Base-by-base conservation (phyloP, 2,329 filamentous ascomycete species). In the Penicillium hesseltinei region DNA sequence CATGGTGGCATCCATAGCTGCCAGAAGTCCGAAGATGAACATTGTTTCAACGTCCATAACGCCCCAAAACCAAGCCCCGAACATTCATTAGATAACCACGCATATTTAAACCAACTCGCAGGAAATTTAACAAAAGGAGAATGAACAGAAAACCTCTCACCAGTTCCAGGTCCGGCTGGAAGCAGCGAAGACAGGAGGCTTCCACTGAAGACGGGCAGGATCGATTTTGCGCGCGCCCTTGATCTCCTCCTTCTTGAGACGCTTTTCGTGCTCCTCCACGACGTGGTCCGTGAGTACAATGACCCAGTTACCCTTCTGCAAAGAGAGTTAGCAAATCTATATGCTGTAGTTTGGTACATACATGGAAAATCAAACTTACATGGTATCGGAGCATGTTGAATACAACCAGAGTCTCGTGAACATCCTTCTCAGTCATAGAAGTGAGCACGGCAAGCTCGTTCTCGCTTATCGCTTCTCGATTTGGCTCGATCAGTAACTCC, bases 391-490 rank as follows among this genome's bases (percentile, higher is more conserved):
- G 85, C 90, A 99, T 96, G 72, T 93, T 94, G 59, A 97, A 80
- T 56, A 92, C 92, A 72, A 97, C 92, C 51, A 99, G 77, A 0
- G 94, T 97, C 73, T 97, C 92, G 74, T 97, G 87, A 15, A 99
- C 93, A 72, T 99, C 94, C 68, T 92, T 91, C 6, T 92, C 92
- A n/a, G 93, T 97, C 93, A 99, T 97, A 3, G 92, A 89, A 9
- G 94, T 86, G 35, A 86, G 76, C 6, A 84, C 81, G 0, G 91
- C 92, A 51, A 99, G 84, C 49, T 90, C 85, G 68, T 97, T 92
- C 53, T 97, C 92, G 56, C 89, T 96, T 53, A 90, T 88, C 19
- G 70, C 65, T 55, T 78, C 75, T 8, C 88, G 87, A 59, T 87
- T 87, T 49, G 83, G 83, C 48, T 88, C 88, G 46, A 95, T 78